Evolutionary conservation across 306 rosid species (phyloP).

Genomic region (Quercus gilva): DNA sequence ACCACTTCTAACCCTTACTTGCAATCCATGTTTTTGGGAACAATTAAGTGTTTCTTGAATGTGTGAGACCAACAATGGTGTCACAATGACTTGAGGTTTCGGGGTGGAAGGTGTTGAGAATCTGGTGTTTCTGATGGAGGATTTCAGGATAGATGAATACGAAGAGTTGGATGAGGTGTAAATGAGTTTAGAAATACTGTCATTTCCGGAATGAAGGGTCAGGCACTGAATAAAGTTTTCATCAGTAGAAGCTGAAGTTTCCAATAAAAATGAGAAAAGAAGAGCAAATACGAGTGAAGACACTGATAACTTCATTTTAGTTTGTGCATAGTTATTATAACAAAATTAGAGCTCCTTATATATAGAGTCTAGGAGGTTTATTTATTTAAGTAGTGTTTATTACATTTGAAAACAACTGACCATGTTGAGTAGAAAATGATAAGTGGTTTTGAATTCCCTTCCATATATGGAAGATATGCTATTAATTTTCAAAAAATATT

Average conservation of each 20-base stretch:
- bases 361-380: neutral
- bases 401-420: no score
- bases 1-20: slow-evolving; percentile 17
- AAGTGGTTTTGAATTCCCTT: no score
- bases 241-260: slow-evolving; percentile 4
- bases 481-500: no score
- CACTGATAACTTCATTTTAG: slow-evolving; percentile 4
- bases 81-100: slow-evolving; percentile 14
- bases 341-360: neutral
- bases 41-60: slow-evolving; percentile 14
- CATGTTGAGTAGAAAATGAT: no score
- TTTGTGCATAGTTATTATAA: neutral
- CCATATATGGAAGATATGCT: no score
- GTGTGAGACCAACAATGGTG: slow-evolving; percentile 2
- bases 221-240: slow-evolving; percentile 24
- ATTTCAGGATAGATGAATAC: neutral
- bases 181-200: slow-evolving; percentile 1
- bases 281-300: neutral
- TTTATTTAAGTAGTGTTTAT: no score
- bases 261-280: slow-evolving; percentile 5
- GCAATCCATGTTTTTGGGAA: neutral
- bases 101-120: neutral
- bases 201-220: neutral
- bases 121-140: slow-evolving; percentile 1
- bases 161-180: slow-evolving; percentile 11